Evolutionary conservation across 1,139 yeast species (phyloP), one percentile per base, ranked within the genome.

Genomic region (Cylindricascospora bacillispora): DNA sequence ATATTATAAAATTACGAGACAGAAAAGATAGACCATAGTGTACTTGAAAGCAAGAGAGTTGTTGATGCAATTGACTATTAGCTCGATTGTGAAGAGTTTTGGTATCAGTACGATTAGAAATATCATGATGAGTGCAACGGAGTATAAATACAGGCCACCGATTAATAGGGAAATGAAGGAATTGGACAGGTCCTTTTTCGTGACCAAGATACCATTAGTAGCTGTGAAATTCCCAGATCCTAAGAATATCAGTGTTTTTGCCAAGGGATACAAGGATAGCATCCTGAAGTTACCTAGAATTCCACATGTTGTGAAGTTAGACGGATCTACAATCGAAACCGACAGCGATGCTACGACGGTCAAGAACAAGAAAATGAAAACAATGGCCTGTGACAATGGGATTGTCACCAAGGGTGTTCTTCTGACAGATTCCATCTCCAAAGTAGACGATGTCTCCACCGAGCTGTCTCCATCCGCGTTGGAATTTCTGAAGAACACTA

Each of bases 221-320:
- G 78, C 73, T 11, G 83, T 86, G 1, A 56, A 63, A 30, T 73
- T 86, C 45, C 72, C 76, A 2, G 73, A 83, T 34, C 83, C 92
- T 1, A 64, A 67, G 29, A 56, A 59, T 36, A 60, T 78, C 15
- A 76, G 80, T 6, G 49, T 49, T 5, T 73, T 73, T 48, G 49
- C 66, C 19, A 51, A 59, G 20, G 43, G 54, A 5, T 67, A 70
- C 47, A 65, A 67, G 35, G 49, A 57, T 6, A 81, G 77, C 43
- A 62, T 80, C 13, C 54, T 83, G 15, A 66, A 68, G 41, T 51
- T 77, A 14, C 82, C 81, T 7, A 66, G 77, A 3, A 57, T 79
- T 12, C 72, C 80, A 24, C 79, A 77, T 40, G 72, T 82, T 6
- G 71, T 78, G 3, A 62, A 64, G 23, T 51, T 72, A 22, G 57